Conservation (phyloP, 768 basidiomycete genomes). For the Pulveroboletus sp. region DNA sequence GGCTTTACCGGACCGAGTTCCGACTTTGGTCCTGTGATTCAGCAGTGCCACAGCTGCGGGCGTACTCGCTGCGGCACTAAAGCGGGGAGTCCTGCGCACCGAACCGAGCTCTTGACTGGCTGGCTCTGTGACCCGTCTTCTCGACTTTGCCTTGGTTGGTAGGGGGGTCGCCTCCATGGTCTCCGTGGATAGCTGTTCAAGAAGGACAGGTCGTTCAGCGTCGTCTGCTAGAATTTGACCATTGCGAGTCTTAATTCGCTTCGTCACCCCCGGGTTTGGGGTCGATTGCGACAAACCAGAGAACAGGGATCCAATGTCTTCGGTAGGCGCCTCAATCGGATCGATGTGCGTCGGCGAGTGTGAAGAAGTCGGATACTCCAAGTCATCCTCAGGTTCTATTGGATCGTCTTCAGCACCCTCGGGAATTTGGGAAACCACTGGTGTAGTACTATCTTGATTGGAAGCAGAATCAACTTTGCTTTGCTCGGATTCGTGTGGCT, state of each 20-base stretch:
- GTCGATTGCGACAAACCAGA: slow-evolving; percentile 11
- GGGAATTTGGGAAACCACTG: neutral
- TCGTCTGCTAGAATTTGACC: slow-evolving; percentile 30
- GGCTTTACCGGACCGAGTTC: neutral
- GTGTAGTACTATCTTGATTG: neutral
- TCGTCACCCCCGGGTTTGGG: slow-evolving; percentile 34
- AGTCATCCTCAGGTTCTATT: slow-evolving; percentile 42
- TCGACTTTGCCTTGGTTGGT: slow-evolving; percentile 14
- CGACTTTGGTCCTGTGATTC: slow-evolving; percentile 1
- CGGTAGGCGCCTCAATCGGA: slow-evolving; percentile 27
- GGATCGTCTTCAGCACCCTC: slow-evolving; percentile 32
- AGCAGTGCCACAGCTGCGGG: slow-evolving; percentile 2
- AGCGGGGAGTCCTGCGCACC: slow-evolving; percentile 21
- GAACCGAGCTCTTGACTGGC: slow-evolving; percentile 21
- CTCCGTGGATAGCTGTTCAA: slow-evolving; percentile 20
- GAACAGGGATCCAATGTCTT: slow-evolving; percentile 5
- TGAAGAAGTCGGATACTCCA: slow-evolving; percentile 17
- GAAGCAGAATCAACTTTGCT: slow-evolving; percentile 18
- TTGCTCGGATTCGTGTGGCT: neutral
- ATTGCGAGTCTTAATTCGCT: slow-evolving; percentile 42
- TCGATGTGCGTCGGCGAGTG: slow-evolving; percentile 20
- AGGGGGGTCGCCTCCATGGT: slow-evolving; percentile 20
- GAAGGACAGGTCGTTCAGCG: slow-evolving; percentile 22
- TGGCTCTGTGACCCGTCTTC: slow-evolving; percentile 16
- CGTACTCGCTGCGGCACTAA: slow-evolving; percentile 8